Conservation (phyloP, 495 filamentous ascomycete genomes). For the Penicillium parvum region DNA sequence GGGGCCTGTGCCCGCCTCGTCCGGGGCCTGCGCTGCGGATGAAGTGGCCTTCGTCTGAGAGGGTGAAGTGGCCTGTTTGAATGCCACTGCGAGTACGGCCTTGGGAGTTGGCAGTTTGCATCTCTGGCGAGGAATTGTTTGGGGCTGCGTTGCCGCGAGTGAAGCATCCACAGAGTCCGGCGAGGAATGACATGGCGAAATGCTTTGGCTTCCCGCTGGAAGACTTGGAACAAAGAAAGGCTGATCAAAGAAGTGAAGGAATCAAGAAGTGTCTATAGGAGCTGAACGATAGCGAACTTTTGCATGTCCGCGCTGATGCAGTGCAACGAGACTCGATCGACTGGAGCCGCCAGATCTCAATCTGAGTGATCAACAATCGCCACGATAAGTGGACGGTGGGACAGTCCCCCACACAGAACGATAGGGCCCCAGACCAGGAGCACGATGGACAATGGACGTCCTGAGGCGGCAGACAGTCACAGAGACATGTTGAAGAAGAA, state of each 20-base stretch:
- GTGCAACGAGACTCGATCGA: neutral
- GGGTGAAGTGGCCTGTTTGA: conserved; percentile 35
- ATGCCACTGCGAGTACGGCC: conserved; percentile 40
- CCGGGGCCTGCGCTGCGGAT: conserved; percentile 13
- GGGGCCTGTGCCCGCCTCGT: conserved; percentile 13
- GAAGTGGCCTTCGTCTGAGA: conserved; percentile 20
- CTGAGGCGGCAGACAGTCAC: neutral
- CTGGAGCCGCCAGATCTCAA: neutral
- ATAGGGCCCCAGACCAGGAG: neutral
- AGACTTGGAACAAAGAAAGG: no score
- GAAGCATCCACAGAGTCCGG: conserved; percentile 30
- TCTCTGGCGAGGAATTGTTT: conserved; percentile 11
- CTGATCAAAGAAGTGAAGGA: neutral
- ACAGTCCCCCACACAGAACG: neutral
- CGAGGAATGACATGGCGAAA: conserved; percentile 27
- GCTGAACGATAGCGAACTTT: neutral
- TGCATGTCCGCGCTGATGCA: neutral
- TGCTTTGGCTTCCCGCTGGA: no score
- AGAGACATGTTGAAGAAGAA: neutral
- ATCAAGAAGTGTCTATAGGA: neutral
- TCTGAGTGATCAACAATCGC: neutral
- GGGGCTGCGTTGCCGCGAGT: conserved; percentile 12
- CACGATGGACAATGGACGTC: neutral
- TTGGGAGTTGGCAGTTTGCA: conserved; percentile 13
- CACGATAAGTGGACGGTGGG: neutral